Evolutionary conservation across 257 asterid genomes (phyloP).

Genomic region (Verbascum thapsus): DNA sequence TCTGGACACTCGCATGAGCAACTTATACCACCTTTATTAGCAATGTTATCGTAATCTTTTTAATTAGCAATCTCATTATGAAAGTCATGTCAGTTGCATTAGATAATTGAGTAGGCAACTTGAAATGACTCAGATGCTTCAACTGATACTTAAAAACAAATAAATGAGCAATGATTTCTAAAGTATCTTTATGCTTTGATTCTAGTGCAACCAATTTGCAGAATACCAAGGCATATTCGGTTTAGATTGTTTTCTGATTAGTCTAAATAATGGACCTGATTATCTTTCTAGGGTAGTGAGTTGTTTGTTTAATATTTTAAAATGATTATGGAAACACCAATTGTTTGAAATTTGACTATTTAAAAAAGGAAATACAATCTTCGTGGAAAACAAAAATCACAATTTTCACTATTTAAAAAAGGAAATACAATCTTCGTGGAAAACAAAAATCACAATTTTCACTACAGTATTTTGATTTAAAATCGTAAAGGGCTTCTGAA

Average conservation of each 20-base stretch:
- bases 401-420: neutral
- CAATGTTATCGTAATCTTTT: neutral
- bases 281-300: neutral
- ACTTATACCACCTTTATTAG: neutral
- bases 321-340: neutral
- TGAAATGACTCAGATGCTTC: slow-evolving; percentile 1
- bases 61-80: neutral
- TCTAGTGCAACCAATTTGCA: neutral
- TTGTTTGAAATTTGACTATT: neutral
- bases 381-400: neutral
- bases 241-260: neutral
- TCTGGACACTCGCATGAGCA: neutral
- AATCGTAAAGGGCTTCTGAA: neutral
- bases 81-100: neutral
- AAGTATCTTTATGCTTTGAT: no score
- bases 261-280: neutral
- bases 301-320: neutral
- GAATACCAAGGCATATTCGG: neutral
- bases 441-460: neutral
- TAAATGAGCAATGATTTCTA: no score
- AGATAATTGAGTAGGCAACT: neutral
- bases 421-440: neutral
- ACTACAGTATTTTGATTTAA: neutral
- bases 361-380: neutral
- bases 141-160: no score